These are phyloP conservation scores for Annulohypoxylon truncatum DNA, from an alignment of 2,329 filamentous ascomycete species.

Conservation along the genomic window DNA sequence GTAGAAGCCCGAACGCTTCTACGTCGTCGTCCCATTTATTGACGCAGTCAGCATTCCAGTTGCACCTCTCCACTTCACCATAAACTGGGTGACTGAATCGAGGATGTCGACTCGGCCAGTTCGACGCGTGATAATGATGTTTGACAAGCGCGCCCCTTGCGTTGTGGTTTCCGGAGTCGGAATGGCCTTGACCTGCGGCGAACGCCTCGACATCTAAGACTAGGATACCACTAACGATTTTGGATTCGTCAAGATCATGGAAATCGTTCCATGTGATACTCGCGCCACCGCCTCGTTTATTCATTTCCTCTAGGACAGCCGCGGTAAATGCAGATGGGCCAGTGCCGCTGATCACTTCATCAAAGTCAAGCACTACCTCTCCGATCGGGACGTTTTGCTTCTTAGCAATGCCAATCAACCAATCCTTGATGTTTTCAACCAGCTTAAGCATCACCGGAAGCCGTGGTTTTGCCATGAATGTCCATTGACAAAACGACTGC, in stretches of 20 bases:
- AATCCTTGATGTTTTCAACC: slow-evolving; percentile 75
- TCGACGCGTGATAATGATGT: slow-evolving; percentile 80
- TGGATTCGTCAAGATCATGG: slow-evolving; percentile 74
- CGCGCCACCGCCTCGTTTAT: slow-evolving; percentile 50
- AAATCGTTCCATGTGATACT: slow-evolving; percentile 71
- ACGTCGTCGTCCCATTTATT: slow-evolving; percentile 73
- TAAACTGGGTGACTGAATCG: slow-evolving; percentile 75
- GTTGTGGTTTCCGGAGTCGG: slow-evolving; percentile 76
- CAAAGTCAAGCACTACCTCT: slow-evolving; percentile 29
- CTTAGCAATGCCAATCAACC: slow-evolving; percentile 70
- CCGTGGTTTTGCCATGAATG: slow-evolving; percentile 75
- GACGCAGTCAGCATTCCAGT: slow-evolving; percentile 75
- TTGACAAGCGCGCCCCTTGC: slow-evolving; percentile 74
- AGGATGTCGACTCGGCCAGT: slow-evolving; percentile 75
- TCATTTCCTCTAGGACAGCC: slow-evolving; percentile 62
- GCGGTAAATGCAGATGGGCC: slow-evolving; percentile 68
- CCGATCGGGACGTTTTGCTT: slow-evolving; percentile 59
- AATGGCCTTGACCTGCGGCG: slow-evolving; percentile 74
- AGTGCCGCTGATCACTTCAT: slow-evolving; percentile 30
- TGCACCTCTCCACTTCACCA: slow-evolving; percentile 77
- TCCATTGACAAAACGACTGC: slow-evolving; percentile 79
- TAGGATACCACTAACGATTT: slow-evolving; percentile 71
- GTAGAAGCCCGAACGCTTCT: slow-evolving; percentile 67
- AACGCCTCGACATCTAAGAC: slow-evolving; percentile 79
- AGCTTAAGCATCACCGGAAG: slow-evolving; percentile 75